Base-by-base conservation (phyloP, 164 flowering plant genomes). In the Santalum album region DNA sequence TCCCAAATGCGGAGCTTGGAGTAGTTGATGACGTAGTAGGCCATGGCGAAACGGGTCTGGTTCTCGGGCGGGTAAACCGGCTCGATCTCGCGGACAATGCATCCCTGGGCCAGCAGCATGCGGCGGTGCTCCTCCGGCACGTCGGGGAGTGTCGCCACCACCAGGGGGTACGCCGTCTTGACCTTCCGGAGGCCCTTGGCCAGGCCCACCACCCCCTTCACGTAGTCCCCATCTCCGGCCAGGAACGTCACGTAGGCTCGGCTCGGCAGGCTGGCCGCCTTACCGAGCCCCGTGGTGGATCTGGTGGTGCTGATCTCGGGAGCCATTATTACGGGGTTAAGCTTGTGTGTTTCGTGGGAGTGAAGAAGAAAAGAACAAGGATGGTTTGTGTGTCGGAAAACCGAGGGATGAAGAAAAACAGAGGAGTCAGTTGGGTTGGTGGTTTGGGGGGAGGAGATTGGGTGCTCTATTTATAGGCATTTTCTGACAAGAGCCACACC, bases 81-180 rank as follows among this genome's bases (percentile, higher is more conserved):
- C 12, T 20, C 23, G 50, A 46, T 46, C 25, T 46, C 50, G 14
- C 50, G 23, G 22, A 46, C 25, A 6, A 46, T 9, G 23, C 50
- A 46, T 21, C 50, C 50, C 23, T 19, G 50, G 0, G 50, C 3
- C 25, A n/a, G 12, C 25, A 46, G 50, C 25, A 46, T 20, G 22
- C 50, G 50, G 50, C 50, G 50, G 50, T 46, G 50, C 50, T 46
- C 50, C 25, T n/a, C 12, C 23, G 50, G 50, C 23, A 46, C 50
- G 50, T 46, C 50, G 10, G 50, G 50, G 0, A 46, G 23, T 6
- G 18, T 12, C 25, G 50, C 50, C 25, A 46, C 50, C 11, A 46
- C 25, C 50, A 46, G 25, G 5, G 23, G 50, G 50, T 46, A 19
- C 25, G 50, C 50, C 25, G 50, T 9, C 25, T 19, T 15, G 14